Conservation (phyloP, 805 yeast genomes). For the Kodamaea kakaduensis region DNA sequence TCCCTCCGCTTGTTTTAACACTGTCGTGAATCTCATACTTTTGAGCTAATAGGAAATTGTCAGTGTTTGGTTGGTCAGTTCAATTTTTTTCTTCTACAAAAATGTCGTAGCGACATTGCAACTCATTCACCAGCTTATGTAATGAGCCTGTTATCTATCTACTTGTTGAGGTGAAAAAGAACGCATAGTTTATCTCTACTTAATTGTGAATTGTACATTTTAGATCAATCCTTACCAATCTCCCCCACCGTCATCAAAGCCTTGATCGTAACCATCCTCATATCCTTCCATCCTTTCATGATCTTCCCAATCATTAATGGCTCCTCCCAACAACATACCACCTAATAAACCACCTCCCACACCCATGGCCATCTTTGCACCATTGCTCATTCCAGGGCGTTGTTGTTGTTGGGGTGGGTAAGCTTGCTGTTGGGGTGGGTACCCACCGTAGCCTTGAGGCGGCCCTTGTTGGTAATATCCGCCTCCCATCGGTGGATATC, state of each 20-base stretch:
- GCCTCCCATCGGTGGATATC: constrained; percentile 14
- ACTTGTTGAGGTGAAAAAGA: no score
- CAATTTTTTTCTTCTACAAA: constrained; percentile 3
- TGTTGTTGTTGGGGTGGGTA: constrained; percentile 28
- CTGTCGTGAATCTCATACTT: constrained; percentile 39
- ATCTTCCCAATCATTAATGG: constrained; percentile 30
- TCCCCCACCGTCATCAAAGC: constrained; percentile 23
- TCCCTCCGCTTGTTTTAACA: constrained; percentile 43
- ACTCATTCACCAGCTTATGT: no score
- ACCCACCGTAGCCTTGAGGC: constrained; percentile 21
- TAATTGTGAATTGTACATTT: background rate
- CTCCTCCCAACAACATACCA: constrained; percentile 50
- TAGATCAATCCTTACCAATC: constrained; percentile 10
- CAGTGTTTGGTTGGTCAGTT: constrained; percentile 7
- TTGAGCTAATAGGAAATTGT: constrained; percentile 2
- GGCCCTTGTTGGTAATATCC: constrained; percentile 17
- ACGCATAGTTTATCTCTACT: no score
- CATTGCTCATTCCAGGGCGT: constrained; percentile 23
- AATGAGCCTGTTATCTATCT: no score
- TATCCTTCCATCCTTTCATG: constrained; percentile 26
- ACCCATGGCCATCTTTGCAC: constrained; percentile 49
- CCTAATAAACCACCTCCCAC: constrained; percentile 57
- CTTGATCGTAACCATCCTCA: constrained; percentile 33
- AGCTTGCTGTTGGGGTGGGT: constrained; percentile 25
- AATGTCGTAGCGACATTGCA: background rate